These are phyloP conservation scores for Zygosaccharomyces lentus DNA, from an alignment of 805 yeast species.

Conservation along the genomic window DNA sequence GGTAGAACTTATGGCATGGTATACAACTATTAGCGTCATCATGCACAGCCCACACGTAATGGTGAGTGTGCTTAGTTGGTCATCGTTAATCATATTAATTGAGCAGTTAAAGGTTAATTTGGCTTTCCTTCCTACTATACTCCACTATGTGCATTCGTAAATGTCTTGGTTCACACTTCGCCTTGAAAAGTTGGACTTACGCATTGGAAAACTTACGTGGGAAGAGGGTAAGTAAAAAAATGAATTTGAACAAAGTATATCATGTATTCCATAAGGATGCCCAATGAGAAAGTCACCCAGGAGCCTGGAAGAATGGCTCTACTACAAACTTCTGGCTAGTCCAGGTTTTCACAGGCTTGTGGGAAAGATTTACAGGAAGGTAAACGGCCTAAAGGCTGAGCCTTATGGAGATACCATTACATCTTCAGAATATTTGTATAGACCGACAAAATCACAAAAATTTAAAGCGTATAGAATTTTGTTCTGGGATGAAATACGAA, in stretches of 20 bases:
- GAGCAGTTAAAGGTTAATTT: neutral
- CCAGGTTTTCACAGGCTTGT: constrained; percentile 62
- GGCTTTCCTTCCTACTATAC: neutral
- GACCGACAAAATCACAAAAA: constrained; percentile 53
- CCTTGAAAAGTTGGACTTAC: neutral
- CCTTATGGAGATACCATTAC: constrained; percentile 24
- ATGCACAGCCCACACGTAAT: constrained; percentile 69
- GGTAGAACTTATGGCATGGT: constrained; percentile 61
- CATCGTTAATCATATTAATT: constrained; percentile 70
- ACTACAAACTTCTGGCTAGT: constrained; percentile 48
- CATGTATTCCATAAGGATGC: neutral
- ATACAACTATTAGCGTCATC: constrained; percentile 64
- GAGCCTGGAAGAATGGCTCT: constrained; percentile 47
- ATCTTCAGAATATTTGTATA: constrained; percentile 28
- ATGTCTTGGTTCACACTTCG: neutral
- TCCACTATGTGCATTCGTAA: no score
- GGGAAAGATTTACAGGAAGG: constrained; percentile 53
- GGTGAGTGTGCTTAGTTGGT: constrained; percentile 69
- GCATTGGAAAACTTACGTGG: neutral
- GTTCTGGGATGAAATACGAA: constrained; percentile 58
- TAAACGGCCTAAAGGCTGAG: constrained; percentile 51
- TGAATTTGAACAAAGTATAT: neutral
- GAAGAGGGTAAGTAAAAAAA: neutral
- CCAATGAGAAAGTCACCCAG: constrained; percentile 28
- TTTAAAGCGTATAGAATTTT: constrained; percentile 56